These are phyloP conservation scores for Plantago ovata DNA, from an alignment of 257 asterid genomes.

Conservation along the genomic window DNA sequence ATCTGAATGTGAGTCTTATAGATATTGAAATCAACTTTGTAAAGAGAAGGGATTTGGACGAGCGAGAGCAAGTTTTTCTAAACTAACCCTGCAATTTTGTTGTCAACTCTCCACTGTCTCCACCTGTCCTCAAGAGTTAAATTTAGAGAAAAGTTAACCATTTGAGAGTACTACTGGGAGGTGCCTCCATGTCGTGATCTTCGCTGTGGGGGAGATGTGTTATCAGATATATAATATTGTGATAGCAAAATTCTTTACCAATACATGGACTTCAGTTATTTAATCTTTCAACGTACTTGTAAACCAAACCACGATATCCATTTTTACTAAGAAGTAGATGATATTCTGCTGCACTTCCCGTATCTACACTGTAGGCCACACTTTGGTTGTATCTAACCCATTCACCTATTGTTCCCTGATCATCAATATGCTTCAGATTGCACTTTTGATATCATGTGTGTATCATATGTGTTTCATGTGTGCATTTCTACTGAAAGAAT, in stretches of 20 bases:
- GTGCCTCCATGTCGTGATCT: slow-evolving; percentile 28
- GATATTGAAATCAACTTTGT: background rate
- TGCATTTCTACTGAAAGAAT: no score
- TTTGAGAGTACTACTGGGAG: slow-evolving; percentile 20
- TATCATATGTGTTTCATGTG: no score
- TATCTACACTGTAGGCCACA: slow-evolving; percentile 7
- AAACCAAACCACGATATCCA: slow-evolving; percentile 31
- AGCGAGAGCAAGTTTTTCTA: background rate
- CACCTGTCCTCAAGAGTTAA: slow-evolving; percentile 26
- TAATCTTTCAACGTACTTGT: slow-evolving; percentile 23
- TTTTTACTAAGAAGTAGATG: slow-evolving; percentile 22
- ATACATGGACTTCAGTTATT: background rate
- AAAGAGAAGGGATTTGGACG: background rate
- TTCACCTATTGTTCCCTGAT: slow-evolving; percentile 26
- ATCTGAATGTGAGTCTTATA: background rate
- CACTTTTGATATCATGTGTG: background rate
- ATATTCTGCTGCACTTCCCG: slow-evolving; percentile 20
- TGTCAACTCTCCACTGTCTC: slow-evolving; percentile 34
- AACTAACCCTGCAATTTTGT: slow-evolving; percentile 37
- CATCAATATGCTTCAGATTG: background rate
- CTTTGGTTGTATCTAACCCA: slow-evolving; percentile 26
- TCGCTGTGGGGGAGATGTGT: no score
- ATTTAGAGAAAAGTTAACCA: slow-evolving; percentile 27
- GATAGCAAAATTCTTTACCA: background rate
- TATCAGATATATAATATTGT: no score